Percentiles rank a stretch among this genome's conserved stretches.
Evolutionary conservation across 1,284 basidiomycete genomes (phyloP).

Genomic region (Ganoderma meredithae): DNA sequence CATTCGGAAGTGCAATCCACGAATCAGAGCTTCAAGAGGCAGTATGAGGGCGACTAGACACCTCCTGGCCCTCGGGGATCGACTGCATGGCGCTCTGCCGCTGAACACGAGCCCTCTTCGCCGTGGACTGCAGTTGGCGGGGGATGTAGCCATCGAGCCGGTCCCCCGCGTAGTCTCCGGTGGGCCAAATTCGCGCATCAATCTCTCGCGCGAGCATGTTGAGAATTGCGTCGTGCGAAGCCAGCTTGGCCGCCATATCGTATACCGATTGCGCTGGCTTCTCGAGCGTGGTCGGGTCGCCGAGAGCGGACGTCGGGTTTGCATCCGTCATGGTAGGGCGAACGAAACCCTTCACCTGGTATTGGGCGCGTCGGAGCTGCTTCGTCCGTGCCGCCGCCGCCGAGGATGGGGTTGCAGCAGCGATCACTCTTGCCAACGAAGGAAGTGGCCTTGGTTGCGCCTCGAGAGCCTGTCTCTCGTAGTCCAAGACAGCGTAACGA

Average conservation of each 20-base stretch:
- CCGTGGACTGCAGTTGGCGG: neutral
- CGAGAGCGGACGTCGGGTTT: neutral
- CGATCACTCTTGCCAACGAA: neutral
- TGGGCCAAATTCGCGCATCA: neutral
- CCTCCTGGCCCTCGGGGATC: neutral
- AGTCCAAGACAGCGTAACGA: slow-evolving; percentile 7
- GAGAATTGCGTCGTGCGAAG: neutral
- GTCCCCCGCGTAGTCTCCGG: neutral
- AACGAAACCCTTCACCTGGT: neutral
- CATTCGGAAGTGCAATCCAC: too few relatives aligned
- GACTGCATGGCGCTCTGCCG: neutral
- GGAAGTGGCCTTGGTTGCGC: neutral
- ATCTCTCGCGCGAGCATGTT: neutral
- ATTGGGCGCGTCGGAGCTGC: neutral
- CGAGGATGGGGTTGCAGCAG: neutral
- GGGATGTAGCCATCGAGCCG: neutral
- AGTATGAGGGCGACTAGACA: neutral
- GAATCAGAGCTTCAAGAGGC: neutral
- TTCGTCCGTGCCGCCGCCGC: too few relatives aligned
- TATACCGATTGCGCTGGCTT: neutral
- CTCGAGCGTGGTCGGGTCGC: neutral
- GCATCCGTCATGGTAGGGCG: neutral
- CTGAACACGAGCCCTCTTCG: neutral
- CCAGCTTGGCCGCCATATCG: neutral
- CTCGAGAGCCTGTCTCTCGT: neutral